Evolutionary conservation across 2,329 filamentous ascomycete species (phyloP), one percentile per base, ranked within the genome.

Genomic region (Pseudogymnoascus sp.): DNA sequence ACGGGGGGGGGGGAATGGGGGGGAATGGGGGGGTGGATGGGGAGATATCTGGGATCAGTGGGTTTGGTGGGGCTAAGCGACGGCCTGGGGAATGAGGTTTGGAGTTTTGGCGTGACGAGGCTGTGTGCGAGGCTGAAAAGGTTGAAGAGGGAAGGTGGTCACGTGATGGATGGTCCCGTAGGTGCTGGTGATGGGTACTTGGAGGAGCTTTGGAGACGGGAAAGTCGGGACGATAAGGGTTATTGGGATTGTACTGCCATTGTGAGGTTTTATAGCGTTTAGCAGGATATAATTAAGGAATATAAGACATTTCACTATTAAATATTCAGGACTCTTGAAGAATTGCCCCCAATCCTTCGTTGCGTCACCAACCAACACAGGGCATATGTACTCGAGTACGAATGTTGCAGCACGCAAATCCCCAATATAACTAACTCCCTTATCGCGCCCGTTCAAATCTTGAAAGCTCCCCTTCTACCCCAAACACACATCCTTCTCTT

Each of bases 11-110:
- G 18, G 6, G 14, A 14, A 31, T 38, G 59, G 59, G 8, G 23
- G 25, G 2, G 12, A 12, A 14, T n/a, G n/a, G 37, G 12, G 31
- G 11, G 31, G 31, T 33, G 31, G 37, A 61, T 44, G 60, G 38
- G 60, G 60, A 61, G 60, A 61, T 61, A 61, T 61, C 38, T 42
- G 33, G 59, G 56, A 38, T 61, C 60, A 56, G 47, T 56, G 47
- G 47, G 47, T 56, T 56, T 56, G 47, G 38, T 60, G 59, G 35
- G 35, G 35, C 59, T 44, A 60, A 60, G 59, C 35, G 35, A 44
- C 8, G 16, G 59, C 59, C 59, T 38, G 31, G 38, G 16, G 47
- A 31, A 31, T 56, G 47, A 56, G 47, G 47, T 56, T 33, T 33
- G 8, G 31, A 33, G 3, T 33, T 33, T 33, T 33, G 31, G 10